Conservation (phyloP, 1,139 yeast genomes). For the Petasospora fabianii region DNA sequence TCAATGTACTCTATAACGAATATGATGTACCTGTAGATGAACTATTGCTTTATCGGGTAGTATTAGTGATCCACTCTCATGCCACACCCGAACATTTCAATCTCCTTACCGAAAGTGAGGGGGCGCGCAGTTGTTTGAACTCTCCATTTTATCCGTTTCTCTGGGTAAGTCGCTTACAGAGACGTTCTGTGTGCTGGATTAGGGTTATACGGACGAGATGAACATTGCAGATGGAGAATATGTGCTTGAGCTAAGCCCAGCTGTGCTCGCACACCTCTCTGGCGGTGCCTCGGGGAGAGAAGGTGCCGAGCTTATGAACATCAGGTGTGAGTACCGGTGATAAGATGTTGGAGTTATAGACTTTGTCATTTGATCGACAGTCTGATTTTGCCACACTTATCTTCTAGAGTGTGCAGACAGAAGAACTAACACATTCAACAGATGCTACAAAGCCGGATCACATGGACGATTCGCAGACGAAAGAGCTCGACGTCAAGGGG, state of each 20-base stretch:
- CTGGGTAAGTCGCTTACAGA: not conserved
- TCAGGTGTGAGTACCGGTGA: slow-evolving; percentile 18
- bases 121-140: no score
- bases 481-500: slow-evolving; percentile 9
- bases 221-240: slow-evolving; percentile 26
- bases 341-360: not conserved
- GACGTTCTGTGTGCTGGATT: no score
- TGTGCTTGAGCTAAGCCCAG: slow-evolving; percentile 19
- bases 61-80: no score
- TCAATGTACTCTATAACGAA: not conserved
- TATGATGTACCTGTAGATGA: not conserved
- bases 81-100: no score
- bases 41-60: not conserved
- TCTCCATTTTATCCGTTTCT: not conserved
- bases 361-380: not conserved
- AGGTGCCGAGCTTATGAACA: slow-evolving; percentile 15
- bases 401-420: not conserved
- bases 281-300: slow-evolving; percentile 3
- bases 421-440: not conserved
- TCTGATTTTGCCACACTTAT: no score
- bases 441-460: slow-evolving; percentile 12
- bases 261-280: slow-evolving; percentile 10
- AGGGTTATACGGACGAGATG: no score
- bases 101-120: no score
- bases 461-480: slow-evolving; percentile 13